Conservation (phyloP, 2,329 filamentous ascomycete species). For the Madurella fahalii region DNA sequence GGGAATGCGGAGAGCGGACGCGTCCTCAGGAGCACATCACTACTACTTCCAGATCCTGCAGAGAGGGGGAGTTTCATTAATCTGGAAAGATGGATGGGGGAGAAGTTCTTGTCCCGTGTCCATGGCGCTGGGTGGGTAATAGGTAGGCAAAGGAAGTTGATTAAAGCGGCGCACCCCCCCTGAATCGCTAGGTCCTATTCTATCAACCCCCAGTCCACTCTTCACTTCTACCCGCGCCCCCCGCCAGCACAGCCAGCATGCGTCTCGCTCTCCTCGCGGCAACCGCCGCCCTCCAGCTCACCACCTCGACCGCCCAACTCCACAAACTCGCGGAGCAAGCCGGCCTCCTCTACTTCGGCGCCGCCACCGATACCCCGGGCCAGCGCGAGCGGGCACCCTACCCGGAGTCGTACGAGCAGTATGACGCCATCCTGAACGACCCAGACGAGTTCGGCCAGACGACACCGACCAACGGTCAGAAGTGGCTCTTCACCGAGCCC, state of each 20-base stretch:
- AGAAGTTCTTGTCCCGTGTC: slow-evolving; percentile 11
- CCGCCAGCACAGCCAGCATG: slow-evolving; percentile 10
- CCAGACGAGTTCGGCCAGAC: slow-evolving; percentile 57
- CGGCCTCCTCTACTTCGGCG: slow-evolving; percentile 57
- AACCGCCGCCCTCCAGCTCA: slow-evolving; percentile 24
- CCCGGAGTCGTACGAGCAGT: slow-evolving; percentile 48
- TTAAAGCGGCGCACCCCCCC: background rate
- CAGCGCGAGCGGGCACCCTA: slow-evolving; percentile 41
- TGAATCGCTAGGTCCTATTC: background rate
- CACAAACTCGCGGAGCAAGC: slow-evolving; percentile 48
- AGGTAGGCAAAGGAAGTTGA: background rate
- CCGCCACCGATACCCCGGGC: slow-evolving; percentile 52
- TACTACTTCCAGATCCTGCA: background rate
- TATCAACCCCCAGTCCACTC: background rate
- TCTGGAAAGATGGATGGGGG: slow-evolving; percentile 1
- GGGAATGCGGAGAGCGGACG: background rate
- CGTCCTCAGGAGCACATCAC: background rate
- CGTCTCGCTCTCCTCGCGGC: slow-evolving; percentile 12
- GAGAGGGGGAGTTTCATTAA: background rate
- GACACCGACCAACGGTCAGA: slow-evolving; percentile 57
- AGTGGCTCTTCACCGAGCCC: slow-evolving; percentile 60
- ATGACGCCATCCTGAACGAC: slow-evolving; percentile 51
- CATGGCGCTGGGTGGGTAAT: slow-evolving; percentile 6
- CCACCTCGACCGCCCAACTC: slow-evolving; percentile 37
- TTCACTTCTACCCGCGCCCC: background rate